Base-by-base conservation (phyloP, 2,329 filamentous ascomycete genomes). In the Acrocalymma vagum region DNA sequence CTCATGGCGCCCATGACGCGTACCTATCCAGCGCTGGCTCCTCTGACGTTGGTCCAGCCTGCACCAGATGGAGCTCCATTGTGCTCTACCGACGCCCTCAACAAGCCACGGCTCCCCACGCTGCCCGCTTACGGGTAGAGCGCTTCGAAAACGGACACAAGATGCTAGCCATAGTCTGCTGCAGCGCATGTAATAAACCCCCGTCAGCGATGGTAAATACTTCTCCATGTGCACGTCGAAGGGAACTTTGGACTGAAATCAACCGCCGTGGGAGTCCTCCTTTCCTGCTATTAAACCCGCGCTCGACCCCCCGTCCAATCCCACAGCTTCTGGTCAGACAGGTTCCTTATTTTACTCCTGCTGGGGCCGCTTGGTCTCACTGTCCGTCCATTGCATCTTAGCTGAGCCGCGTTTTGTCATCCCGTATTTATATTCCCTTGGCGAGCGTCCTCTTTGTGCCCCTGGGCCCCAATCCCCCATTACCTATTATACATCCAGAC, bases 31-130 rank as follows among this genome's bases (percentile, higher is more conserved):
- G 40, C 41, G 42, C 34, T 48, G 47, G 48, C 43, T 37, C 26
- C 30, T 48, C 36, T 55, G 42, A 47, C 30, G 45, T 47, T 43
- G 36, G 29, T 51, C 55, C 45, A 55, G 55, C 40, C 51, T 46
- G 34, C 45, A 38, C 29, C 45, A 25, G 42, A 27, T n/a, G n/a
- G n/a, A n/a, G n/a, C n/a, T n/a, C n/a, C n/a, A n/a, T n/a, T n/a
- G n/a, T n/a, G n/a, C n/a, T n/a, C n/a, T n/a, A n/a, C n/a, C n/a
- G n/a, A n/a, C n/a, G n/a, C n/a, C n/a, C n/a, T n/a, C n/a, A n/a
- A n/a, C 40, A 22, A 45, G 39, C 36, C 26, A 48, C 55, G 57
- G 62, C 45, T 64, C 60, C 61, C 62, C 61, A 53, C 62, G 35
- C 43, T 51, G 56, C 42, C 56, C 54, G 47, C 29, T 45, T 53